Base-by-base conservation (phyloP, 768 basidiomycete species). In the Russula sp. region DNA sequence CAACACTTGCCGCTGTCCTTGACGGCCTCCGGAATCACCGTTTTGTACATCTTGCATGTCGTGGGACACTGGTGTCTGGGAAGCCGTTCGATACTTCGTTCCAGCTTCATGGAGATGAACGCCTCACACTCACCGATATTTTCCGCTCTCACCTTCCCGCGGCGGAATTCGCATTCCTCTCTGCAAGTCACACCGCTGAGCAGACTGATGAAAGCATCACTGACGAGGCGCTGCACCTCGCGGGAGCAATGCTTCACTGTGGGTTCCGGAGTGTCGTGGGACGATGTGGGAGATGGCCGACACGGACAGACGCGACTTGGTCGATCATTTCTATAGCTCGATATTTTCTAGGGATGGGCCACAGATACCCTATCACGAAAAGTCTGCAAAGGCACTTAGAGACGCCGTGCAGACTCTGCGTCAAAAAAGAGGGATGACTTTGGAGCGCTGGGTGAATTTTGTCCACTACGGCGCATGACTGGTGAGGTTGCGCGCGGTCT, bases 221-320 rank as follows among this genome's bases (percentile, higher is more conserved):
- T 3, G 60, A 61, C 7, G 64, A 58, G 32, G 54, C 10, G 3
- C 46, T 62, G 5, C 52, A 51, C 22, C 60, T 62, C 14, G 42
- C 60, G 2, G 60, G 55, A 2, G 60, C 54, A 9, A 57, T 65
- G 56, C 59, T 52, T 13, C 47, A 56, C 9, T 48, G 56, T 29
- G 64, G 64, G 7, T 65, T 53, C 50, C 34, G 49, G n/a, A 52
- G 54, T 10, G 42, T 61, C 14, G 56, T 62, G 60, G 41, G 18
- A 62, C 64, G 7, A 51, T 52, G 45, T 58, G 60, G 64, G 43
- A 45, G 13, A 57, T 61, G 57, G 32, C 16, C 1, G 64, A 62
- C n/a, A 65, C 20, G 49, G 51, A 29, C 64, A 32, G 38, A 29
- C 25, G 25, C 25, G 22, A 34, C 13, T 22, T 61, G 38, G 60